Evolutionary conservation across 1,284 basidiomycete genomes (phyloP).

Genomic region (Tylopilus orsonianus): DNA sequence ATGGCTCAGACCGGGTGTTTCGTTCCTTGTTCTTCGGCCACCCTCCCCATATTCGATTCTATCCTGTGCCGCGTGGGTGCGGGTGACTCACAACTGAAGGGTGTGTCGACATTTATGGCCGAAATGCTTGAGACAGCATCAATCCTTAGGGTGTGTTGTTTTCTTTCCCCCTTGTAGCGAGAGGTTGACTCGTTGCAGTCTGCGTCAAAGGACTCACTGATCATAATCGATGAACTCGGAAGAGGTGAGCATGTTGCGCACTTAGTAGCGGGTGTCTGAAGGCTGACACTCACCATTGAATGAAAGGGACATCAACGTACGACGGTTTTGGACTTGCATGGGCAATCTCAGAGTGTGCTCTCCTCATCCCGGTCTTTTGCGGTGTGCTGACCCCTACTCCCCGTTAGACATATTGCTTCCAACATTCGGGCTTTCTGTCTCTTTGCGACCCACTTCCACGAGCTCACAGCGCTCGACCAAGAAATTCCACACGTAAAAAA

Average conservation of each 20-base stretch:
- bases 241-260: constrained; percentile 54
- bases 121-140: constrained; percentile 99
- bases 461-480: constrained; percentile 84
- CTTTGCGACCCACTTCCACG: constrained; percentile 99
- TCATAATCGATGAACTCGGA: constrained; percentile 98
- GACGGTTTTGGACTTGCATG: constrained; percentile 99
- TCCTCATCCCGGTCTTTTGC: background rate
- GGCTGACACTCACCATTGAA: background rate
- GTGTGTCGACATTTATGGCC: constrained; percentile 99
- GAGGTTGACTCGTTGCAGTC: constrained; percentile 48
- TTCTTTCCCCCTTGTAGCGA: background rate
- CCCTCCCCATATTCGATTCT: constrained; percentile 93
- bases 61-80: constrained; percentile 96
- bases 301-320: constrained; percentile 89
- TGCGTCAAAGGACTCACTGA: constrained; percentile 89
- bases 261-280: background rate
- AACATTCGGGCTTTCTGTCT: constrained; percentile 91
- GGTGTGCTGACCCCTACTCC: background rate
- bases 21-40: constrained; percentile 89
- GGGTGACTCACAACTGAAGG: constrained; percentile 96
- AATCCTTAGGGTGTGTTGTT: constrained; percentile 75
- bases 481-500: constrained; percentile 90
- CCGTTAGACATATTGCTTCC: constrained; percentile 84
- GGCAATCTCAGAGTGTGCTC: constrained; percentile 94
- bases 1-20: constrained; percentile 97